Evolutionary conservation across 2,329 filamentous ascomycete genomes (phyloP), one percentile per base, ranked within the genome.

Genomic region (Leptographium flavum): DNA sequence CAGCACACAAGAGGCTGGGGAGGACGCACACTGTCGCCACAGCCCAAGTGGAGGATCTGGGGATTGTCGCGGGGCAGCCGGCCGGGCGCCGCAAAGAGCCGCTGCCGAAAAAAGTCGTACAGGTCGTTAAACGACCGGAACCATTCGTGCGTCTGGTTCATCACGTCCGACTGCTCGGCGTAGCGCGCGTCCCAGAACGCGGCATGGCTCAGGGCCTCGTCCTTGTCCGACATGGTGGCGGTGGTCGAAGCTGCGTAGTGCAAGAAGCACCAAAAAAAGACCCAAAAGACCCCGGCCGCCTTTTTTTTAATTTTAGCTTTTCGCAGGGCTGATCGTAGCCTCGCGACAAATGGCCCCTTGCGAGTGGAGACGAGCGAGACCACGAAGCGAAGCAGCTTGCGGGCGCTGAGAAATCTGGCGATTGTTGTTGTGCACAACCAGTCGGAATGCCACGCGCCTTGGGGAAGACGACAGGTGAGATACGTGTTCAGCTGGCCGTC

Each of bases 1-100:
- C 3, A 14, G 19, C 8, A 25, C 11, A 32, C 9, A 10, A 35
- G 11, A 5, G 5, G 17, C 11, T 17, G 7, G 2, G 3, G 7
- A 27, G 21, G 40, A 45, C 43, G 22, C 22, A 45, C 73, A 55
- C 73, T 77, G 51, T 77, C 71, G 8, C 74, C 74, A 9, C 66
- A 74, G 0, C 73, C 74, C 5, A 78, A 58, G 56, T 78, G 73
- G 14, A 78, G 53, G n/a, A 78, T 66, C 11, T 56, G 48, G 1
- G 67, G 67, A 15, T 59, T 53, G n/a, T 57, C 53, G 0, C 58
- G 50, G 0, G 62, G 49, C 10, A 48, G 49, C 15, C 54, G 52
- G 1, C 53, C 47, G 1, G 49, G 45, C 1, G 23, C 30, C 7
- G 56, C 43, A 45, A 71, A 69, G 17, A 76, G 58, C 50, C 66